Percentiles rank a stretch among this genome's conserved stretches.
These are phyloP conservation scores for Melanomma pulvis-pyrius DNA, from an alignment of 495 filamentous ascomycete species.

Conservation along the genomic window DNA sequence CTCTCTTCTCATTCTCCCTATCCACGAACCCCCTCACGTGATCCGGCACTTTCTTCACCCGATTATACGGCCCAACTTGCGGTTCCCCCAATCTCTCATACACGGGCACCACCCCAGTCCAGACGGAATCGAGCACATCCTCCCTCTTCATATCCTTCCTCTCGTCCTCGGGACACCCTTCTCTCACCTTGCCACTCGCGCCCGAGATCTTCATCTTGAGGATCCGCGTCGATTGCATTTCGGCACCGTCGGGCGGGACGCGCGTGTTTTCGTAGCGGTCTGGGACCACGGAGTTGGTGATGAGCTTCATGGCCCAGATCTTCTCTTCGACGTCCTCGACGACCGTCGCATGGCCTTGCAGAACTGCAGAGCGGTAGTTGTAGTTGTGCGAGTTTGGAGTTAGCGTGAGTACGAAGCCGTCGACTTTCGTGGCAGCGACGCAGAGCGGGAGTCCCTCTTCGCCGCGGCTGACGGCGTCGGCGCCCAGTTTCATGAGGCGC, in stretches of 20 bases:
- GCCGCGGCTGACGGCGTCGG: constrained; percentile 30
- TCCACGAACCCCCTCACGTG: constrained; percentile 63
- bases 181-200: constrained; percentile 78
- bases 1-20: constrained; percentile 57
- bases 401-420: constrained; percentile 69
- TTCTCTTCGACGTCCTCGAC: constrained; percentile 74
- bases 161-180: constrained; percentile 70
- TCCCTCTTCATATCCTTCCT: constrained; percentile 65
- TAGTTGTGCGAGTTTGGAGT: constrained; percentile 77
- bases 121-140: constrained; percentile 63
- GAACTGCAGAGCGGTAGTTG: constrained; percentile 81
- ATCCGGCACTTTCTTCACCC: constrained; percentile 60
- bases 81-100: constrained; percentile 68
- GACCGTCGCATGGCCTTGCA: constrained; percentile 73
- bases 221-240: constrained; percentile 62
- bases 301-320: constrained; percentile 77
- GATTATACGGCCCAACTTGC: constrained; percentile 64
- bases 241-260: constrained; percentile 33
- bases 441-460: constrained; percentile 62
- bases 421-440: constrained; percentile 68
- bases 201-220: constrained; percentile 67
- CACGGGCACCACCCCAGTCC: constrained; percentile 84
- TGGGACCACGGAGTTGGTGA: constrained; percentile 74
- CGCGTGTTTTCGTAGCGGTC: constrained; percentile 70
- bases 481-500: constrained; percentile 69